These are phyloP conservation scores for Tilletiaria anomala DNA, from an alignment of 1,284 basidiomycete genomes.

Conservation along the genomic window DNA sequence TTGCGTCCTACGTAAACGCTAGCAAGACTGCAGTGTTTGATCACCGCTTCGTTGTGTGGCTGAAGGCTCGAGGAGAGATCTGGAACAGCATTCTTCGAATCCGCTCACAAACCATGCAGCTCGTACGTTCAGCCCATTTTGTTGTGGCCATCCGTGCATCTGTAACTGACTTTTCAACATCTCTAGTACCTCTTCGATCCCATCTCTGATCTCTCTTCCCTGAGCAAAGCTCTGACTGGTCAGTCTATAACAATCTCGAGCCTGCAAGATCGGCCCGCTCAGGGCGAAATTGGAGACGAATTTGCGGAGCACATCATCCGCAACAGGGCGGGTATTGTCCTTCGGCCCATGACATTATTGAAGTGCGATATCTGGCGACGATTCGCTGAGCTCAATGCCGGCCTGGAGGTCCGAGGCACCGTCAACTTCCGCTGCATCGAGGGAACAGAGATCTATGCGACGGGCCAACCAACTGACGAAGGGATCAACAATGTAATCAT, in stretches of 20 bases:
- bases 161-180: no score
- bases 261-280: conserved; percentile 4
- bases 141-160: no score
- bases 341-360: conserved; percentile 32
- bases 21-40: conserved; percentile 51
- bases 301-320: conserved; percentile 38
- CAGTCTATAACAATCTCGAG: background rate
- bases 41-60: conserved; percentile 70
- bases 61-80: conserved; percentile 73
- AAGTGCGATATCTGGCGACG: conserved; percentile 38
- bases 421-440: conserved; percentile 85
- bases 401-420: conserved; percentile 56
- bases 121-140: no score
- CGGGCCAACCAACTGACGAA: conserved; percentile 74
- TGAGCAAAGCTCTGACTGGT: conserved; percentile 7
- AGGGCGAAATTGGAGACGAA: conserved; percentile 32
- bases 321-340: conserved; percentile 32
- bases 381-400: conserved; percentile 18
- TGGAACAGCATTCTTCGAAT: conserved; percentile 49
- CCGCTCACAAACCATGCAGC: conserved; percentile 20
- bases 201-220: conserved; percentile 27
- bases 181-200: conserved; percentile 40
- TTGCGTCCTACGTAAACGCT: conserved; percentile 75
- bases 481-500: conserved; percentile 70
- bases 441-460: conserved; percentile 53